Percentiles rank a stretch among this genome's conserved stretches.
Evolutionary conservation across 305 asterid species (phyloP).

Genomic region (Ilex paraguariensis): DNA sequence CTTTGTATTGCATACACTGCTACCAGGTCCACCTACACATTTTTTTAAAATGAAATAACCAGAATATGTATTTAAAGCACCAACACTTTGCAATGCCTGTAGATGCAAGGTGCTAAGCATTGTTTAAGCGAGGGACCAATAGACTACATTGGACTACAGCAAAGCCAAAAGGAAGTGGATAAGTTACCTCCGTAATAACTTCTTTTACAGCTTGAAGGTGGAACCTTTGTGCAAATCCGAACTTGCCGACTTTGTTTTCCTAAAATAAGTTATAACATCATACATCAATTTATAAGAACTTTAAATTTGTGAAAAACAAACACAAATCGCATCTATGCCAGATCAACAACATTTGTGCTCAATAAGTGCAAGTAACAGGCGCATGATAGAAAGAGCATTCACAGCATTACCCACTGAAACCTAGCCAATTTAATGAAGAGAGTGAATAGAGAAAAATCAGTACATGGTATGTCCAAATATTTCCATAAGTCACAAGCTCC

Average conservation of each 20-base stretch:
- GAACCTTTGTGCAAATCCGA: slow-evolving; percentile 69
- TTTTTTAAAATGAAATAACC: neutral
- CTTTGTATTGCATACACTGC: slow-evolving; percentile 61
- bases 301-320: neutral
- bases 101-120: neutral
- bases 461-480: no score
- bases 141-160: neutral
- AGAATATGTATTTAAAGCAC: neutral
- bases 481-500: no score
- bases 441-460: no score
- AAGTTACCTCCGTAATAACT: slow-evolving; percentile 65
- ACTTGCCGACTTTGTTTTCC: slow-evolving; percentile 83
- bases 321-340: neutral
- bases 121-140: neutral
- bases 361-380: no score
- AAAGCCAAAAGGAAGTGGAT: neutral
- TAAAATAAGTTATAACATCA: slow-evolving; percentile 17
- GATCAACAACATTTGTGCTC: no score
- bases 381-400: no score
- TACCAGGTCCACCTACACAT: slow-evolving; percentile 34
- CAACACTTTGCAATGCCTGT: no score
- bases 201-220: slow-evolving; percentile 81
- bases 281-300: neutral
- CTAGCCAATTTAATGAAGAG: no score
- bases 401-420: neutral